A percentile compares a stretch with the other conserved stretches of the same genome.
These are phyloP conservation scores for Cercospora sp. DNA, from an alignment of 2,329 filamentous ascomycete genomes.

Conservation along the genomic window DNA sequence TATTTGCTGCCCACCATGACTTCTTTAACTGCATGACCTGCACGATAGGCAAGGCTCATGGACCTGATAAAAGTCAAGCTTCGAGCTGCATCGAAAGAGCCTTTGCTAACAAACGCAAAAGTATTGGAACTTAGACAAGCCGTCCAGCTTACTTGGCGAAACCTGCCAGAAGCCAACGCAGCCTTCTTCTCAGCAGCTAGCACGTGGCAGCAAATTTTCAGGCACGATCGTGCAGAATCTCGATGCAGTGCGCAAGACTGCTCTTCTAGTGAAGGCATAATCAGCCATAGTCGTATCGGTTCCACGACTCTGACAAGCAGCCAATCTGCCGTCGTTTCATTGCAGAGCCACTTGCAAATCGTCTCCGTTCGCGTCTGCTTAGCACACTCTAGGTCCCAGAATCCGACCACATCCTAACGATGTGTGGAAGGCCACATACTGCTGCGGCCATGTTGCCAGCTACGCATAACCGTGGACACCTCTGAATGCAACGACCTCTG, in stretches of 20 bases:
- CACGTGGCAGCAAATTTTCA: neutral
- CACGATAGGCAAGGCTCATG: neutral
- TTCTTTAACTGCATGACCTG: neutral
- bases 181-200: neutral
- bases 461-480: neutral
- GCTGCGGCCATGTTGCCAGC: neutral
- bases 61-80: neutral
- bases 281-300: neutral
- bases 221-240: neutral
- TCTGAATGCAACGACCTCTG: too few species aligned
- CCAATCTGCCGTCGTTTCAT: neutral
- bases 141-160: neutral
- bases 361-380: neutral
- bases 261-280: neutral
- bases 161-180: neutral
- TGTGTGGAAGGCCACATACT: neutral
- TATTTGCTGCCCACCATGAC: neutral
- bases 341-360: neutral
- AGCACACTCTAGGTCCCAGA: neutral
- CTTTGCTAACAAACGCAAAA: neutral
- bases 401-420: neutral
- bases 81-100: neutral
- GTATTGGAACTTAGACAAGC: constrained; percentile 1
- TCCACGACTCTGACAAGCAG: neutral
- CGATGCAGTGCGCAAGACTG: neutral